A percentile compares a stretch with the other conserved stretches of the same genome.
These are phyloP conservation scores for Xylaria sp. DNA, from an alignment of 2,329 filamentous ascomycete genomes.

Conservation along the genomic window DNA sequence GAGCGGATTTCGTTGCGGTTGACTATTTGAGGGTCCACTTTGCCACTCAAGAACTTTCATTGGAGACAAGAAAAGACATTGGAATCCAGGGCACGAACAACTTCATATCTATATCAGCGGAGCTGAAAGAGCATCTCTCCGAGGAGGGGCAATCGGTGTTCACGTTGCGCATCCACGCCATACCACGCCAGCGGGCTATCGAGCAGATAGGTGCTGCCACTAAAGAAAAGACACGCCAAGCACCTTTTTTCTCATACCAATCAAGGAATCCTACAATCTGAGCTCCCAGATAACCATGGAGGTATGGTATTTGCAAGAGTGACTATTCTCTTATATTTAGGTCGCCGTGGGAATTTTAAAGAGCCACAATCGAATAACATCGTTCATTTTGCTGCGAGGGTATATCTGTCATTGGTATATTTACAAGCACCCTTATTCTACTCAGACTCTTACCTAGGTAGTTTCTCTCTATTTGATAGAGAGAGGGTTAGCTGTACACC, in stretches of 20 bases:
- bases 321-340: too few species aligned
- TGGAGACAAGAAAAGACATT: background rate
- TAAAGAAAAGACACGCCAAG: background rate
- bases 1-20: conserved; percentile 13
- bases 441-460: too few species aligned
- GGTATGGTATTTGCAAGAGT: too few species aligned
- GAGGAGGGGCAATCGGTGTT: background rate
- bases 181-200: background rate
- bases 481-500: too few species aligned
- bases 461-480: too few species aligned
- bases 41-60: background rate
- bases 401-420: too few species aligned
- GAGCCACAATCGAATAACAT: too few species aligned
- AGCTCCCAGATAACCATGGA: too few species aligned
- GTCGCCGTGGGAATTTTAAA: too few species aligned
- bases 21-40: conserved; percentile 13
- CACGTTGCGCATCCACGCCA: background rate
- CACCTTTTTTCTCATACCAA: background rate
- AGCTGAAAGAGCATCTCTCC: conserved; percentile 1
- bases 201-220: background rate
- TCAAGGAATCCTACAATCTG: too few species aligned
- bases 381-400: too few species aligned
- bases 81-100: background rate
- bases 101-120: background rate
- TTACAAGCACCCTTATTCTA: too few species aligned